phyloP scores from a whole-genome alignment of 805 yeast genomes.

The Saccharomycopsis amapae region DNA sequence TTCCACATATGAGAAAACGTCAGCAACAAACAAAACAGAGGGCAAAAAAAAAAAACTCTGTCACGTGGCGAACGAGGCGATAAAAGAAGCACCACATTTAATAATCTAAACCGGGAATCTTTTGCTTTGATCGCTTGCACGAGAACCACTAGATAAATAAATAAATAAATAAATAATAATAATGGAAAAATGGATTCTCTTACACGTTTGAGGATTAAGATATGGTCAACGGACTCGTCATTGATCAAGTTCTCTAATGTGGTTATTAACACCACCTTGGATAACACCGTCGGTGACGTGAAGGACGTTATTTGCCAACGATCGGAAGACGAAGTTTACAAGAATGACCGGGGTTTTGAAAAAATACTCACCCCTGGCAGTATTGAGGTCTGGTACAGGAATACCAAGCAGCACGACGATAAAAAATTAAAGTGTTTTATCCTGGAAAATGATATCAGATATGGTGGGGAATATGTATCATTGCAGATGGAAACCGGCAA shows the following conservation, averaged over 20 bases:
- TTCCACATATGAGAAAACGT: too few relatives aligned
- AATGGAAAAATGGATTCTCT: not conserved
- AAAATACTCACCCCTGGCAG: not conserved
- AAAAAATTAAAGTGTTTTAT: not conserved
- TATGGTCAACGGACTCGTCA: constrained; percentile 5
- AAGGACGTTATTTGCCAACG: constrained; percentile 10
- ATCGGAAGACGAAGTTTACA: not conserved
- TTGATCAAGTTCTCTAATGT: constrained; percentile 1
- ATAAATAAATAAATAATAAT: too few relatives aligned
- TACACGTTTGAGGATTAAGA: not conserved
- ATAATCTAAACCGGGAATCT: too few relatives aligned
- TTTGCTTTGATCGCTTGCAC: too few relatives aligned
- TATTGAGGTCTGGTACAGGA: not conserved
- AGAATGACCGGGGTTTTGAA: not conserved
- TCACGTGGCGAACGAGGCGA: too few relatives aligned
- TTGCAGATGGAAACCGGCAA: not conserved
- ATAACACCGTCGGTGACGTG: constrained; percentile 7
- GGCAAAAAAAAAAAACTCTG: too few relatives aligned
- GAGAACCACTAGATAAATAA: too few relatives aligned
- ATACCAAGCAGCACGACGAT: not conserved
- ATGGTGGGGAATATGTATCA: not conserved
- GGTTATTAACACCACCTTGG: constrained; percentile 5
- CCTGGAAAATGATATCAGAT: not conserved
- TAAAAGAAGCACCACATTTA: too few relatives aligned
- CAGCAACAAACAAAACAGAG: too few relatives aligned